Evolutionary conservation across 2,329 filamentous ascomycete species (phyloP).

Genomic region (Monosporascus sp.): DNA sequence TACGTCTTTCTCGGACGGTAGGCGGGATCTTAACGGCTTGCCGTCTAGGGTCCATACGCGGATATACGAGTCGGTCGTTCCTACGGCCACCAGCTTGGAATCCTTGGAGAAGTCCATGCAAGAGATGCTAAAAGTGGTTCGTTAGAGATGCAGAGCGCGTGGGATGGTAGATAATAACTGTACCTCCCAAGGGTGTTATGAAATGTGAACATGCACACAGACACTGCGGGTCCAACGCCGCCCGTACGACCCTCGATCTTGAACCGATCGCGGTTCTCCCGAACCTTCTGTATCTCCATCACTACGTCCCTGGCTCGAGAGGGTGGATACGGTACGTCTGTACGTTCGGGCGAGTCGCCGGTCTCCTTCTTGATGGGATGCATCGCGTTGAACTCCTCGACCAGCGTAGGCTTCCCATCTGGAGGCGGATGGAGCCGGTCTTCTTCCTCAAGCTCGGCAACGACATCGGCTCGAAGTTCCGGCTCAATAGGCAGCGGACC

Average conservation of each 20-base stretch:
- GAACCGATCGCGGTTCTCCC: slow-evolving; percentile 88
- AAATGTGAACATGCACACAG: slow-evolving; percentile 96
- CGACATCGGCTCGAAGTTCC: slow-evolving; percentile 77
- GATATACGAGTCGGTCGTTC: slow-evolving; percentile 92
- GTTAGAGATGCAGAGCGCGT: neutral
- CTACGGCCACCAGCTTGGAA: slow-evolving; percentile 77
- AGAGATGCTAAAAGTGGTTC: slow-evolving; percentile 56
- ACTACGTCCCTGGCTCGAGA: slow-evolving; percentile 85
- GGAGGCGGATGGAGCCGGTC: slow-evolving; percentile 71
- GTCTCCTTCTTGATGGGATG: slow-evolving; percentile 81
- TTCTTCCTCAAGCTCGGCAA: slow-evolving; percentile 80
- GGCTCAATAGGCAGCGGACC: slow-evolving; percentile 79
- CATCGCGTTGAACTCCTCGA: slow-evolving; percentile 83
- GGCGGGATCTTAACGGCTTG: slow-evolving; percentile 66
- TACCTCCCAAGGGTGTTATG: slow-evolving; percentile 92
- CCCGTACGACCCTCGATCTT: slow-evolving; percentile 80
- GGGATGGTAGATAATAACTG: slow-evolving; percentile 24
- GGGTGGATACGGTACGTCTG: slow-evolving; percentile 79
- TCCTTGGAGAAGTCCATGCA: slow-evolving; percentile 95
- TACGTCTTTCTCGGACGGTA: slow-evolving; percentile 51
- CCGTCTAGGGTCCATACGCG: slow-evolving; percentile 90
- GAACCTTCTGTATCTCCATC: slow-evolving; percentile 90
- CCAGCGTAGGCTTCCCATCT: slow-evolving; percentile 64
- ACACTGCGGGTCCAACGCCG: slow-evolving; percentile 76
- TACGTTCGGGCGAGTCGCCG: slow-evolving; percentile 72